Conservation (phyloP, 805 yeast species). For the Schizosaccharomyces pombe region DNA sequence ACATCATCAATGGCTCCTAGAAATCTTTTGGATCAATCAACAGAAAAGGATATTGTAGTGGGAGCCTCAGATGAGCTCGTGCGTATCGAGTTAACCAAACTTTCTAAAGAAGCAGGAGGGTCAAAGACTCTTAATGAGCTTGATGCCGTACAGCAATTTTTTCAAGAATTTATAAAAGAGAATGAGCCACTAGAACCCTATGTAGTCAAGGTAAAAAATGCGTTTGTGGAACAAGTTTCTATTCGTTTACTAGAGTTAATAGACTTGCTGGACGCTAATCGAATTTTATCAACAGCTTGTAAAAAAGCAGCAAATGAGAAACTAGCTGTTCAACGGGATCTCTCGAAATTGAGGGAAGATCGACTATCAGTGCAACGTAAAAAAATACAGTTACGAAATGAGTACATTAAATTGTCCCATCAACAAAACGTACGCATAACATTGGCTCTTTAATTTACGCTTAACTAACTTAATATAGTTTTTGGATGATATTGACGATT, state of each 20-base stretch:
- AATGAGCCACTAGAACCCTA: background rate
- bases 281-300: background rate
- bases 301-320: background rate
- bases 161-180: background rate
- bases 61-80: background rate
- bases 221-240: background rate
- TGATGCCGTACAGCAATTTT: background rate
- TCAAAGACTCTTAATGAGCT: background rate
- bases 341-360: background rate
- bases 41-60: background rate
- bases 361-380: background rate
- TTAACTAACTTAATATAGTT: too few species aligned
- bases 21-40: too few species aligned
- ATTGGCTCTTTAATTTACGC: background rate
- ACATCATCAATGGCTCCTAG: too few species aligned
- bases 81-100: background rate
- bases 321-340: background rate
- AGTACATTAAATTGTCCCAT: background rate
- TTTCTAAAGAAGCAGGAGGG: background rate
- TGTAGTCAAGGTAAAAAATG: background rate
- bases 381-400: background rate
- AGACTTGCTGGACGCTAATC: background rate
- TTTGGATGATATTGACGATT: too few species aligned
- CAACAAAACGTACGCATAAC: background rate
- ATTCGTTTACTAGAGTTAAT: background rate